Percentiles rank a stretch among this genome's conserved stretches.
Conservation (phyloP, 106 monocot species). For the Dendrobium huoshanense region DNA sequence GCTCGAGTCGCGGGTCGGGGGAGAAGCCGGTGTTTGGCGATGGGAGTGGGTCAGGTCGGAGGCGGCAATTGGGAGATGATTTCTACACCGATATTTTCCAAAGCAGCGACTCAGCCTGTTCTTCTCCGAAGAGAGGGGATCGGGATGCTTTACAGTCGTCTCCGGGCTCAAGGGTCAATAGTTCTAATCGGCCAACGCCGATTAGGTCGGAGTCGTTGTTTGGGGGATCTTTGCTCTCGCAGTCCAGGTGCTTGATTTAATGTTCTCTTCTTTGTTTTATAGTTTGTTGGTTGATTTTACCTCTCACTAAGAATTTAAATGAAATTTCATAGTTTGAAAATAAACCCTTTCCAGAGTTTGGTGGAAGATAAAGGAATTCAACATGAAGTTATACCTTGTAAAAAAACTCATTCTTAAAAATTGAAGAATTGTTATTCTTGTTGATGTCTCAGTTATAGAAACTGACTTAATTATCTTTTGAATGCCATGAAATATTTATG, state of each 20-base stretch:
- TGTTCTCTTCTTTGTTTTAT: neutral
- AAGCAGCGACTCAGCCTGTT: slow-evolving; percentile 27
- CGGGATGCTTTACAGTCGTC: slow-evolving; percentile 16
- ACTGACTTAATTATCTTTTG: neutral
- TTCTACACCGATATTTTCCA: slow-evolving; percentile 62
- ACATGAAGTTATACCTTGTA: neutral
- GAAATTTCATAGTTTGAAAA: neutral
- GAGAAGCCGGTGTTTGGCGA: slow-evolving; percentile 68
- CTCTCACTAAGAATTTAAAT: neutral
- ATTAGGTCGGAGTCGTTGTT: slow-evolving; percentile 11
- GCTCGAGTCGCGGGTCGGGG: slow-evolving; percentile 18
- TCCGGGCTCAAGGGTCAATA: slow-evolving; percentile 41
- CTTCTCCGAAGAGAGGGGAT: slow-evolving; percentile 39
- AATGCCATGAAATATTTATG: neutral
- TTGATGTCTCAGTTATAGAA: neutral
- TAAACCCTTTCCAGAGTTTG: neutral
- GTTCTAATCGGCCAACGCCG: slow-evolving; percentile 27
- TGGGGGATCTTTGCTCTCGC: slow-evolving; percentile 19
- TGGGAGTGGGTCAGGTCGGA: slow-evolving; percentile 23
- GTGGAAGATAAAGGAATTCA: neutral
- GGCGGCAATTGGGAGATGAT: slow-evolving; percentile 33
- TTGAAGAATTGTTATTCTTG: neutral
- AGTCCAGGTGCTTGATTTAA: slow-evolving; percentile 21
- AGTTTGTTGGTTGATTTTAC: neutral
- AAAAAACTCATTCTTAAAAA: neutral